phyloP scores from a whole-genome alignment of 345 rosid species.

The Excoecaria agallocha region DNA sequence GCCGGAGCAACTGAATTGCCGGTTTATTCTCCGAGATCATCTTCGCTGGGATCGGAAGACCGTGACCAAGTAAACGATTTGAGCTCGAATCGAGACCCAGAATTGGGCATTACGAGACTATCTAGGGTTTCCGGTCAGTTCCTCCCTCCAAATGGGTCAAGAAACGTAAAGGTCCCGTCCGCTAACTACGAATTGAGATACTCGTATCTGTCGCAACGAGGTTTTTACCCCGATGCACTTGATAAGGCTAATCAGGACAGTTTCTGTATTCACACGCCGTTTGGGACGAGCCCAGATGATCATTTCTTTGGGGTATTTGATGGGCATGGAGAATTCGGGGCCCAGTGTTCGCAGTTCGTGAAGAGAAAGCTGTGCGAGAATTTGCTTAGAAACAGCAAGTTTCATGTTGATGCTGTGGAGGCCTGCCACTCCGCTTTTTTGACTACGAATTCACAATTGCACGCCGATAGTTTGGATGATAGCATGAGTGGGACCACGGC shows the following conservation, averaged over 20 bases:
- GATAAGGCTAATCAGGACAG: slow-evolving; percentile 99
- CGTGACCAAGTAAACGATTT: slow-evolving; percentile 53
- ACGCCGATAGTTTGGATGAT: slow-evolving; percentile 73
- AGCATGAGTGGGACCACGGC: slow-evolving; percentile 98
- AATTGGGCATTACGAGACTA: slow-evolving; percentile 69
- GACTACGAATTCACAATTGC: slow-evolving; percentile 69
- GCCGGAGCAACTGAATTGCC: slow-evolving; percentile 35
- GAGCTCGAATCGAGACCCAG: slow-evolving; percentile 42
- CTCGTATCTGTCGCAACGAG: slow-evolving; percentile 85
- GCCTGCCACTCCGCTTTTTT: slow-evolving; percentile 70
- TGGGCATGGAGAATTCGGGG: slow-evolving; percentile 94
- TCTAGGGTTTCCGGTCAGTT: slow-evolving; percentile 95
- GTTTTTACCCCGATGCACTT: slow-evolving; percentile 90
- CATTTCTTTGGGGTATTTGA: slow-evolving; percentile 96
- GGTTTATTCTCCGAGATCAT: slow-evolving; percentile 51
- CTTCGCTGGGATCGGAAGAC: slow-evolving; percentile 41
- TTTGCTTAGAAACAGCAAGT: slow-evolving; percentile 60
- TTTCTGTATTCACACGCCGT: slow-evolving; percentile 89
- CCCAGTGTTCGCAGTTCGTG: slow-evolving; percentile 88
- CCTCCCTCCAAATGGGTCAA: slow-evolving; percentile 82
- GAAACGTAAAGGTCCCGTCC: slow-evolving; percentile 59
- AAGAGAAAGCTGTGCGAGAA: slow-evolving; percentile 79
- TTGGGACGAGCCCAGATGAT: slow-evolving; percentile 62
- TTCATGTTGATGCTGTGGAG: slow-evolving; percentile 64
- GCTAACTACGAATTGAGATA: slow-evolving; percentile 61